Evolutionary conservation across 352 stramenopile genomes (phyloP).

Genomic region (Phytophthora ramorum): DNA sequence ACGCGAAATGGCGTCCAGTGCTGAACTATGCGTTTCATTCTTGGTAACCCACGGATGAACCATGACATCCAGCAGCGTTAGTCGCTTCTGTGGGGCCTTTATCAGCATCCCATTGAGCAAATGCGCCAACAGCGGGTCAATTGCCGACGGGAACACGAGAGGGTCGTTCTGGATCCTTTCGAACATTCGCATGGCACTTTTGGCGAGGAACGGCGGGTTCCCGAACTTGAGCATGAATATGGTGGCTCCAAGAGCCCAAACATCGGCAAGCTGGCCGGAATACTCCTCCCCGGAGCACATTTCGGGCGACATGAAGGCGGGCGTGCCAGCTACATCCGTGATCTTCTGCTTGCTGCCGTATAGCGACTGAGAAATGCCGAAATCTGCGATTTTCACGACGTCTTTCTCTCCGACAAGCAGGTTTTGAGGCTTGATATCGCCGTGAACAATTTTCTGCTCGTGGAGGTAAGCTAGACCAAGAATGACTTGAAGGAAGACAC

Average conservation of each 20-base stretch:
- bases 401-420: constrained; percentile 88
- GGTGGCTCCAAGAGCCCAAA: constrained; percentile 91
- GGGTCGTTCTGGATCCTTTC: constrained; percentile 87
- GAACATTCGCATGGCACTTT: constrained; percentile 90
- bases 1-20: constrained; percentile 24
- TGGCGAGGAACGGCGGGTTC: constrained; percentile 89
- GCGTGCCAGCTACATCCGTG: constrained; percentile 84
- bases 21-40: constrained; percentile 50
- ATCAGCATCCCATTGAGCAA: constrained; percentile 72
- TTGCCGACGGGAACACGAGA: constrained; percentile 62
- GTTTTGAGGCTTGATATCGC: constrained; percentile 91
- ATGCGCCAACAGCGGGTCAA: constrained; percentile 65
- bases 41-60: constrained; percentile 83
- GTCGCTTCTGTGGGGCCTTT: constrained; percentile 61
- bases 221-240: constrained; percentile 93
- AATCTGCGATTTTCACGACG: constrained; percentile 93
- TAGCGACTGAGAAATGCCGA: constrained; percentile 90
- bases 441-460: constrained; percentile 86
- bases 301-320: constrained; percentile 94
- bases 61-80: constrained; percentile 75
- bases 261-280: constrained; percentile 88
- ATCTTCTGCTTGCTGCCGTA: constrained; percentile 86
- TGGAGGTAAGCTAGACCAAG: constrained; percentile 91
- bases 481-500: constrained; percentile 77
- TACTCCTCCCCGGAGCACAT: constrained; percentile 89